phyloP scores from a whole-genome alignment of 116 monocot genomes.

The Thalassia testudinum region DNA sequence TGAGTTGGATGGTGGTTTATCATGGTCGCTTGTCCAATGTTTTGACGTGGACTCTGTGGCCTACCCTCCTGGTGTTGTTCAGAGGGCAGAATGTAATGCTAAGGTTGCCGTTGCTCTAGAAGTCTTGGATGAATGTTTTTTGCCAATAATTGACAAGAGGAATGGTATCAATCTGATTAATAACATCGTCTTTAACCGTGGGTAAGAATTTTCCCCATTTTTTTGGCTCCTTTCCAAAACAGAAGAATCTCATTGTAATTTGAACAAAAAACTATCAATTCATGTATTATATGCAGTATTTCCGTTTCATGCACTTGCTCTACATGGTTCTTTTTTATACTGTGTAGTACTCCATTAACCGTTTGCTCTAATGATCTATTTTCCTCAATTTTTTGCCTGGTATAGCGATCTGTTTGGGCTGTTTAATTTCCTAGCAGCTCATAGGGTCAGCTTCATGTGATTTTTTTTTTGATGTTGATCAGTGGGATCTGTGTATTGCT shows the following conservation, averaged over 20 bases:
- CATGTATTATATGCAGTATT: neutral
- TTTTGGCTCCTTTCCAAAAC: neutral
- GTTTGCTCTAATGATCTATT: neutral
- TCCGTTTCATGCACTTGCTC: neutral
- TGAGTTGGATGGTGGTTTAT: slow-evolving; percentile 62
- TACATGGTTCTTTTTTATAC: neutral
- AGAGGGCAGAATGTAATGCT: slow-evolving; percentile 52
- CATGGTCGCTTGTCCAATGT: slow-evolving; percentile 54
- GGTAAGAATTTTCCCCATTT: slow-evolving; percentile 22
- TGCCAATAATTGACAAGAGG: slow-evolving; percentile 55
- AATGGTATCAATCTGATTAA: slow-evolving; percentile 67
- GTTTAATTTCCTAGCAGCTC: too few relatives aligned
- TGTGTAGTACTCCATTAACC: neutral
- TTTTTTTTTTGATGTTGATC: too few relatives aligned
- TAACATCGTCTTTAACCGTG: slow-evolving; percentile 59
- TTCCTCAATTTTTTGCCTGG: too few relatives aligned
- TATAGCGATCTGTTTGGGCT: too few relatives aligned
- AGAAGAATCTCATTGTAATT: neutral
- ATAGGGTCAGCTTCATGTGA: too few relatives aligned
- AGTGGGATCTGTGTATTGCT: too few relatives aligned
- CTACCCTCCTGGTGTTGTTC: slow-evolving; percentile 8
- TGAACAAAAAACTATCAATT: neutral
- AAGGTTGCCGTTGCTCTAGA: slow-evolving; percentile 54
- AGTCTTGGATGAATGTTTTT: slow-evolving; percentile 77
- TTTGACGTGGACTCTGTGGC: slow-evolving; percentile 34